Evolutionary conservation across 768 basidiomycete species (phyloP).

Genomic region (Calocybe cyanea): DNA sequence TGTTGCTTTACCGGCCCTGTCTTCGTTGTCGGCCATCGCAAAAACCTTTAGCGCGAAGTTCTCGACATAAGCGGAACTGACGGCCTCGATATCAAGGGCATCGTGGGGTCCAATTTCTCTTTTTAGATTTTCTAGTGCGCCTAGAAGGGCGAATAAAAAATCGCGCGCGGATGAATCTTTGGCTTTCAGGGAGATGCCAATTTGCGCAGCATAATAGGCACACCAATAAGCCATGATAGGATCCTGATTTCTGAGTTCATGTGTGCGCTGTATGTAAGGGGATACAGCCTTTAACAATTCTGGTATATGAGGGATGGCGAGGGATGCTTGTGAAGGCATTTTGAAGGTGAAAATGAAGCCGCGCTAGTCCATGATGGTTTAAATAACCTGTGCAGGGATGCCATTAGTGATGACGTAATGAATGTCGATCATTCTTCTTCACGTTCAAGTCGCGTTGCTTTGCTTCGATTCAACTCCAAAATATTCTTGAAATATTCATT

Average conservation of each 20-base stretch:
- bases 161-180: conserved; percentile 61
- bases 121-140: conserved; percentile 79
- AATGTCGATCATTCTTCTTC: neutral
- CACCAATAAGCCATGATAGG: conserved; percentile 96
- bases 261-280: conserved; percentile 85
- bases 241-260: conserved; percentile 80
- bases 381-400: too few relatives aligned
- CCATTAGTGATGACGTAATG: conserved; percentile 8
- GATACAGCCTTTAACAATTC: conserved; percentile 61
- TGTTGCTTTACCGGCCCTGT: conserved; percentile 71
- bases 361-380: too few relatives aligned
- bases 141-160: conserved; percentile 72
- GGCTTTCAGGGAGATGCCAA: conserved; percentile 73
- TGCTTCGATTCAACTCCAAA: neutral
- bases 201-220: conserved; percentile 88
- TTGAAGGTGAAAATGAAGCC: conserved; percentile 5
- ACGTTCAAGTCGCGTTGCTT: conserved; percentile 4
- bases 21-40: conserved; percentile 84
- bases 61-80: conserved; percentile 86
- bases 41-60: conserved; percentile 95
- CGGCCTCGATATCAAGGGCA: conserved; percentile 77
- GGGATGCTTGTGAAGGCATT: conserved; percentile 32
- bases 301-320: conserved; percentile 60
- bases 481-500: conserved; percentile 1
- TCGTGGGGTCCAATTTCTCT: conserved; percentile 68